A percentile compares a stretch with the other conserved stretches of the same genome.
Conservation (phyloP, 2,329 filamentous ascomycete species). For the Diaporthe sp. region DNA sequence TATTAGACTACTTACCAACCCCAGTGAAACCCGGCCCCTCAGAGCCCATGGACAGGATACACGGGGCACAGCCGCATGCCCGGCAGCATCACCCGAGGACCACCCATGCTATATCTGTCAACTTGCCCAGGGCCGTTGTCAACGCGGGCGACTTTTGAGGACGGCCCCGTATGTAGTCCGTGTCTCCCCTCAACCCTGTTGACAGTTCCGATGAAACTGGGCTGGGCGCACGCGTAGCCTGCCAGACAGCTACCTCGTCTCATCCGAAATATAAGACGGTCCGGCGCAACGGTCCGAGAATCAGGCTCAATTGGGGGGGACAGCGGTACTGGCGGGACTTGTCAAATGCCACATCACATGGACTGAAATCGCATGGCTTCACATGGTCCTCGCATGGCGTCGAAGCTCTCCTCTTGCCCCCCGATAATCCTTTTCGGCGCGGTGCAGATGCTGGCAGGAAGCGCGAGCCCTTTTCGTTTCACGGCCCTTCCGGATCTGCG, state of each 20-base stretch:
- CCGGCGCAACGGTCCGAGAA: constrained; percentile 26
- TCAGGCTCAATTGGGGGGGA: not conserved
- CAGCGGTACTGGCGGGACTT: not conserved
- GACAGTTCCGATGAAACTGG: constrained; percentile 19
- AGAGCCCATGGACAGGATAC: not conserved
- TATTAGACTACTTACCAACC: not conserved
- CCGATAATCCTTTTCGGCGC: not conserved
- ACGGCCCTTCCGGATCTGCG: constrained; percentile 22
- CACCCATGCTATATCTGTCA: constrained; percentile 16
- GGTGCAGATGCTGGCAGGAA: constrained; percentile 4
- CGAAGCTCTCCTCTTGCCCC: not conserved
- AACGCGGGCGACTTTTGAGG: not conserved
- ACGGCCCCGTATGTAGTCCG: not conserved
- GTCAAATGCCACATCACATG: constrained; percentile 7
- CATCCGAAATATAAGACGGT: constrained; percentile 18
- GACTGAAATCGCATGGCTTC: not conserved
- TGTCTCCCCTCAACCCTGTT: not conserved
- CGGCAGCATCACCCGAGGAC: constrained; percentile 16
- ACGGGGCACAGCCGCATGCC: not conserved
- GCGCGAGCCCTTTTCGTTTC: constrained; percentile 22
- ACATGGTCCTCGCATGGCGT: not conserved
- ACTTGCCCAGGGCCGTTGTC: not conserved
- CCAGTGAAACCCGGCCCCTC: not conserved
- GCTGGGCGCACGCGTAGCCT: constrained; percentile 18
- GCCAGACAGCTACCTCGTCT: constrained; percentile 21